Evolutionary conservation across 345 rosid genomes (phyloP).

Genomic region (Corchorus capsularis): DNA sequence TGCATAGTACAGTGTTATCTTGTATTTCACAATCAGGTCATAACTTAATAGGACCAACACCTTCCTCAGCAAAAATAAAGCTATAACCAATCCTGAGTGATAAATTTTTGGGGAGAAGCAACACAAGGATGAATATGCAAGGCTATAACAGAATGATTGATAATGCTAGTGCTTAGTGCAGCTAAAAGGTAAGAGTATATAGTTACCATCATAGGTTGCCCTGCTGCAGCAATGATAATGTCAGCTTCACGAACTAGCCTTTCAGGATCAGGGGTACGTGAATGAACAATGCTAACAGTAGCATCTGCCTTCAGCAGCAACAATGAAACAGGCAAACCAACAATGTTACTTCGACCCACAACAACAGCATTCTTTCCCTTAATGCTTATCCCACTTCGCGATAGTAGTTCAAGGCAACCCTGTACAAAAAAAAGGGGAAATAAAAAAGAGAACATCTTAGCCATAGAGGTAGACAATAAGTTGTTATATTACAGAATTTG

Average conservation of each 20-base stretch:
- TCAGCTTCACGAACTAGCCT: constrained; percentile 76
- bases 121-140: neutral
- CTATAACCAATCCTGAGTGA: neutral
- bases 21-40: neutral
- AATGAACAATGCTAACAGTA: constrained; percentile 79
- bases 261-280: constrained; percentile 68
- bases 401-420: constrained; percentile 92
- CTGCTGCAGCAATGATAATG: constrained; percentile 89
- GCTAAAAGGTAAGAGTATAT: neutral
- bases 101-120: neutral
- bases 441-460: neutral
- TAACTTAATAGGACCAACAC: neutral
- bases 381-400: constrained; percentile 63
- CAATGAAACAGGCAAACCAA: constrained; percentile 88
- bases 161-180: neutral
- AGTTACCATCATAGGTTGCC: constrained; percentile 84
- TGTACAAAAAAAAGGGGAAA: constrained; percentile 24
- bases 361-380: constrained; percentile 86
- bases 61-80: neutral
- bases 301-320: constrained; percentile 94
- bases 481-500: neutral
- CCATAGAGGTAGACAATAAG: neutral
- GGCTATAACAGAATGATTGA: neutral
- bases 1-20: neutral
- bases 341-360: constrained; percentile 93